A percentile compares a stretch with the other conserved stretches of the same genome.
phyloP scores from a whole-genome alignment of 1,139 yeast genomes.

The Geotrichum reessii region DNA sequence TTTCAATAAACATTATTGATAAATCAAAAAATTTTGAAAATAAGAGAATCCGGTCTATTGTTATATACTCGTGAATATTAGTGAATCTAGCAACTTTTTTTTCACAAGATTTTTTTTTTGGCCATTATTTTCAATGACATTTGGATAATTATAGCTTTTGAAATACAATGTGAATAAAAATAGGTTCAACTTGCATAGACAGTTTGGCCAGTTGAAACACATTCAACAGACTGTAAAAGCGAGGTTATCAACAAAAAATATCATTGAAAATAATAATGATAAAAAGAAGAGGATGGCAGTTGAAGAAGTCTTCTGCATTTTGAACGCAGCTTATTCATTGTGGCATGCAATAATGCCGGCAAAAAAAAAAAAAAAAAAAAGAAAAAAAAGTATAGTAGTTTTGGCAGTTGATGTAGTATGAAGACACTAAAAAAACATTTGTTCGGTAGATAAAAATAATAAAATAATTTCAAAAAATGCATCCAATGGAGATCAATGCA shows the following conservation, averaged over 20 bases:
- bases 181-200: background rate
- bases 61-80: too few species aligned
- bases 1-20: too few species aligned
- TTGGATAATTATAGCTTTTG: background rate
- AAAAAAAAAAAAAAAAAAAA: too few species aligned
- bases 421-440: background rate
- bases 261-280: background rate
- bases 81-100: too few species aligned
- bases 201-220: background rate
- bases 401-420: background rate
- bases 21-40: too few species aligned
- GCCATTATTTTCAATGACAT: too few species aligned
- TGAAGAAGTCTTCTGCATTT: background rate
- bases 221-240: background rate
- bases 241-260: too few species aligned
- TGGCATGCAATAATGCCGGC: background rate
- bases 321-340: background rate
- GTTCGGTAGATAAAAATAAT: background rate
- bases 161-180: too few species aligned
- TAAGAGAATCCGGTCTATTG: too few species aligned
- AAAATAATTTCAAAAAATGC: too few species aligned
- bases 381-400: background rate
- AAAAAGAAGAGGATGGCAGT: background rate
- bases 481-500: background rate
- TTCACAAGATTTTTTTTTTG: too few species aligned